Percentiles rank a stretch among this genome's conserved stretches.
Evolutionary conservation across 257 asterid species (phyloP).

Genomic region (Ehretia macrophylla): DNA sequence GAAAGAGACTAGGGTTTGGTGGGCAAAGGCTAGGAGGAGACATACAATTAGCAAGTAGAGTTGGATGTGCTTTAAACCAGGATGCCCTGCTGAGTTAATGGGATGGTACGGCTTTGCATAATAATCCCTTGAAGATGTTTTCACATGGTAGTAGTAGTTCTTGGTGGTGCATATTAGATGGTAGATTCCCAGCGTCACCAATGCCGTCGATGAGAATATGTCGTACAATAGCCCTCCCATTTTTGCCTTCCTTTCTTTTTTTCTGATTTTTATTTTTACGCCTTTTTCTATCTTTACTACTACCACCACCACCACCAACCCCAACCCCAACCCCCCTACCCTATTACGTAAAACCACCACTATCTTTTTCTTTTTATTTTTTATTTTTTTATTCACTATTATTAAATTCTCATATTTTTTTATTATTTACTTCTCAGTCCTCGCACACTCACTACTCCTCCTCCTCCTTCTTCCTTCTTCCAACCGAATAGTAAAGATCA

Average conservation of each 20-base stretch:
- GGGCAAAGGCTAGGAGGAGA: slow-evolving; percentile 50
- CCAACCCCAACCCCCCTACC: too few relatives aligned
- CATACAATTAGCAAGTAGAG: slow-evolving; percentile 51
- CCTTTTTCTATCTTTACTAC: too few relatives aligned
- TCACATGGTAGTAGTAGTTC: slow-evolving; percentile 41
- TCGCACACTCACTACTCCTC: too few relatives aligned
- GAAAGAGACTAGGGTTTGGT: slow-evolving; percentile 52
- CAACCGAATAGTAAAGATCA: too few relatives aligned
- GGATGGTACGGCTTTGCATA: slow-evolving; percentile 73
- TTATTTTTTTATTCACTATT: too few relatives aligned
- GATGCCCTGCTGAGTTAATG: slow-evolving; percentile 26
- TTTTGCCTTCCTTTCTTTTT: neutral
- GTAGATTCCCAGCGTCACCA: slow-evolving; percentile 61
- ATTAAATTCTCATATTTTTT: too few relatives aligned
- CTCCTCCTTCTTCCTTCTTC: too few relatives aligned
- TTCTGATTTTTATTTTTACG: too few relatives aligned
- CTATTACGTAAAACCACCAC: too few relatives aligned
- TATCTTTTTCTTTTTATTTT: too few relatives aligned
- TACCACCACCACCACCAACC: too few relatives aligned
- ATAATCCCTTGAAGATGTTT: slow-evolving; percentile 64
- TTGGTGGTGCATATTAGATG: slow-evolving; percentile 73
- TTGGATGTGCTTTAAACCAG: slow-evolving; percentile 53
- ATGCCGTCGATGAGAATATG: slow-evolving; percentile 60
- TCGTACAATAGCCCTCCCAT: slow-evolving; percentile 81
- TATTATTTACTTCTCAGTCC: too few relatives aligned